phyloP scores from a whole-genome alignment of 805 yeast genomes.

The Jamesozyma lodderae region DNA sequence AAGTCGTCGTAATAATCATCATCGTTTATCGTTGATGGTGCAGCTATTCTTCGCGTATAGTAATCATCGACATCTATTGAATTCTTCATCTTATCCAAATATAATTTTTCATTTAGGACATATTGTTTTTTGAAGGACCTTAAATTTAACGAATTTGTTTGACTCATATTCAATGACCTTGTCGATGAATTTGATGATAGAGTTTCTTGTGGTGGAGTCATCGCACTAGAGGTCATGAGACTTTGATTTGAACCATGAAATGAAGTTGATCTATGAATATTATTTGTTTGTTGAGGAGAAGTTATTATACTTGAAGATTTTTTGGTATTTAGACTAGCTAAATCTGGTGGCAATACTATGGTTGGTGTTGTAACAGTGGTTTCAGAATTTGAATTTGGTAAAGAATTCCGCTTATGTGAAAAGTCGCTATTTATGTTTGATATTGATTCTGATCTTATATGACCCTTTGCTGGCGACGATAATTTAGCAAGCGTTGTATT shows the following conservation, averaged over 20 bases:
- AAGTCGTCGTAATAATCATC: conserved; percentile 28
- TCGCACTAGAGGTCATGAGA: neutral
- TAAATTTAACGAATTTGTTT: conserved; percentile 3
- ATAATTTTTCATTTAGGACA: conserved; percentile 53
- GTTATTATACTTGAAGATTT: conserved; percentile 16
- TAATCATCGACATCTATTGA: conserved; percentile 64
- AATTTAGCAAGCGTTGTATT: neutral
- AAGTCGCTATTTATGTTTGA: neutral
- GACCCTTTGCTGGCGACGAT: neutral
- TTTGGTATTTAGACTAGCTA: conserved; percentile 19
- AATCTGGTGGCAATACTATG: conserved; percentile 20
- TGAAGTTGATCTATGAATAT: neutral
- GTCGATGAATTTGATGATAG: conserved; percentile 4
- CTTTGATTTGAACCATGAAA: neutral
- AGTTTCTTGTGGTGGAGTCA: conserved; percentile 1
- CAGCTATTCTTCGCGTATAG: conserved; percentile 55
- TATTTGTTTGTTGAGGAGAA: conserved; percentile 3
- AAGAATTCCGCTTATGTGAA: conserved; percentile 6
- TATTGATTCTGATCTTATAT: neutral
- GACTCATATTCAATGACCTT: conserved; percentile 1
- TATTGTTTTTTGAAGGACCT: conserved; percentile 25
- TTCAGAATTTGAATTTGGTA: conserved; percentile 6
- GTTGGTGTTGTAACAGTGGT: conserved; percentile 15
- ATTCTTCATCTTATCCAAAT: conserved; percentile 52
- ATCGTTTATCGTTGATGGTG: conserved; percentile 23